Percentiles rank a stretch among this genome's conserved stretches.
These are phyloP conservation scores for Eimeria sp. DNA, from an alignment of 169 alveolate genomes.

Conservation along the genomic window DNA sequence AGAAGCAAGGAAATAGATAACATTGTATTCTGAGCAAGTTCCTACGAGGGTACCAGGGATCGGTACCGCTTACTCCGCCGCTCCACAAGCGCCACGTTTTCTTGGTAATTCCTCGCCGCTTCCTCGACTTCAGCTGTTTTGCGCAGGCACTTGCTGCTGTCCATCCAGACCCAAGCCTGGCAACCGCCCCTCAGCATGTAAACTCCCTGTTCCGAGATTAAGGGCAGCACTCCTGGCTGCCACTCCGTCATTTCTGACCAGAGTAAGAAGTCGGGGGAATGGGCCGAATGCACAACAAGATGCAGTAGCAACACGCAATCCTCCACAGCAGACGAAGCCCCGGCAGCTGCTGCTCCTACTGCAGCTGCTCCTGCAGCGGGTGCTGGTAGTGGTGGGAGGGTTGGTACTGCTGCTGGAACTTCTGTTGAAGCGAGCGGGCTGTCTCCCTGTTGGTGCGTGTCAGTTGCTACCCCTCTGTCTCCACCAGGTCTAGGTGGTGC, in stretches of 20 bases:
- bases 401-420: slow-evolving; percentile 1
- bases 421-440: not conserved
- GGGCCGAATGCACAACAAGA: slow-evolving; percentile 57
- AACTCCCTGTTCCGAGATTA: slow-evolving; percentile 23
- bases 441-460: slow-evolving; percentile 6
- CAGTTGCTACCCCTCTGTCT: slow-evolving; percentile 35
- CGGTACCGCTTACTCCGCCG: slow-evolving; percentile 26
- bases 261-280: slow-evolving; percentile 54
- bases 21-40: not conserved
- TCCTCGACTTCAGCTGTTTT: slow-evolving; percentile 26
- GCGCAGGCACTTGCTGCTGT: slow-evolving; percentile 64
- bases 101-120: slow-evolving; percentile 42
- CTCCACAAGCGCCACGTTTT: slow-evolving; percentile 57
- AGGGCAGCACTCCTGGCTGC: slow-evolving; percentile 46
- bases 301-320: slow-evolving; percentile 36
- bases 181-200: slow-evolving; percentile 17
- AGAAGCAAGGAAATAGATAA: not conserved
- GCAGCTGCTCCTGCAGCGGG: slow-evolving; percentile 19
- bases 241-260: slow-evolving; percentile 66
- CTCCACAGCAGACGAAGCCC: not conserved
- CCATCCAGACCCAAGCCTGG: slow-evolving; percentile 64
- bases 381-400: not conserved
- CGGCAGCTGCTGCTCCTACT: slow-evolving; percentile 16
- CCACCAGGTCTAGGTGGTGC: slow-evolving; percentile 65
- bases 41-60: not conserved